Evolutionary conservation across 768 basidiomycete genomes (phyloP), one percentile per base, ranked within the genome.

Genomic region (Amanita rubescens): DNA sequence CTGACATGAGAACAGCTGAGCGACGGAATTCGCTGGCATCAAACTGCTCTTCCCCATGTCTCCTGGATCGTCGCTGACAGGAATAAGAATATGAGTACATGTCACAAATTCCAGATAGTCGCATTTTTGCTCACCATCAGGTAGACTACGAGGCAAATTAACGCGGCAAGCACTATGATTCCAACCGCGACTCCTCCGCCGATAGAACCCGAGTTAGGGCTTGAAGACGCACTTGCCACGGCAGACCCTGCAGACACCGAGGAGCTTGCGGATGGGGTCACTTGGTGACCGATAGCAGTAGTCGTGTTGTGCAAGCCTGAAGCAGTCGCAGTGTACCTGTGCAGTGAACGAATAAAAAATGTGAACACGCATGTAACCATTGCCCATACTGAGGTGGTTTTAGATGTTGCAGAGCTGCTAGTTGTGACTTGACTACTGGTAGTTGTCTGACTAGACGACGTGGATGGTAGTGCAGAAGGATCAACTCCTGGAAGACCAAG

Each of bases 1-100:
- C 84, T 43, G 79, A 70, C 25, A 82, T 68, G 20, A 87, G 65
- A n/a, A 81, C 63, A n/a, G 77, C 79, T 15, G 86, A 87, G 51
- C 83, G 82, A 51, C 79, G 77, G 74, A 86, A 86, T 9, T 76
- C 75, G 43, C 69, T 65, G 1, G 82, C 67, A 57, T 81, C 75
- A 65, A 86, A 89, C 42, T 66, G 60, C 20, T 51, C 54, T 17
- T 75, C 73, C 0, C 69, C 68, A 11, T 71, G 65, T 20, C 68
- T 71, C 57, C 27, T 19, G 15, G 33, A 45, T 3, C 52, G 52
- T 5, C 52, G 52, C 52, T 53, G 19, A 12, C 27, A 34, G 34
- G 4, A 3, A 46, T 24, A 20, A 34, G 15, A 2, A 20, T 46
- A 15, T 32, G 9, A 20, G 15, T 12, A 46, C 12, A 8, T 11